These are phyloP conservation scores for Pleurotus tuoliensis DNA, from an alignment of 768 basidiomycete genomes.

Conservation along the genomic window DNA sequence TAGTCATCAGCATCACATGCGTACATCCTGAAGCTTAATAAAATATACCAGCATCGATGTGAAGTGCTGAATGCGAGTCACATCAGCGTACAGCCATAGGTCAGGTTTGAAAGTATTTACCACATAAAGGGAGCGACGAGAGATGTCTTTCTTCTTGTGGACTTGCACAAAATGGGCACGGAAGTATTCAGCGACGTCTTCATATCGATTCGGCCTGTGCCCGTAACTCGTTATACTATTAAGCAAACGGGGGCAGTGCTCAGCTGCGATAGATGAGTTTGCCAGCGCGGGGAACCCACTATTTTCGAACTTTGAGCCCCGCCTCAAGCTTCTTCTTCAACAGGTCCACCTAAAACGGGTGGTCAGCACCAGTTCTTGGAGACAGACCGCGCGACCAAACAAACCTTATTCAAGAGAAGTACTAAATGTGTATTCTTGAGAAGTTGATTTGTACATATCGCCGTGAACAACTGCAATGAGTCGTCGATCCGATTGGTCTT, in stretches of 20 bases:
- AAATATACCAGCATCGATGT: conserved; percentile 59
- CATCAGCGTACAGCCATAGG: neutral
- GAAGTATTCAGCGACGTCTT: conserved; percentile 72
- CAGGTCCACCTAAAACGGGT: conserved; percentile 54
- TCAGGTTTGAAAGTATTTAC: conserved; percentile 36
- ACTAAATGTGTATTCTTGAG: conserved; percentile 70
- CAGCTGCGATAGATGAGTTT: neutral
- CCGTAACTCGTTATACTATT: conserved; percentile 74
- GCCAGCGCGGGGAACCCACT: conserved; percentile 42
- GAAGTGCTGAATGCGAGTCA: conserved; percentile 46
- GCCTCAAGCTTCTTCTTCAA: conserved; percentile 66
- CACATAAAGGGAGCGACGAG: conserved; percentile 57
- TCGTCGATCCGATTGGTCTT: conserved; percentile 79
- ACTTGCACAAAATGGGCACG: conserved; percentile 80
- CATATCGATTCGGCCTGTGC: conserved; percentile 65
- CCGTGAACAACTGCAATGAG: conserved; percentile 73
- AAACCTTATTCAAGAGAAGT: conserved; percentile 76
- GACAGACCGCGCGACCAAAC: conserved; percentile 12
- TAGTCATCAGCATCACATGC: conserved; percentile 1
- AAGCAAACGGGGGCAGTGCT: neutral
- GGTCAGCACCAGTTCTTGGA: conserved; percentile 9
- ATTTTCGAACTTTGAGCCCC: conserved; percentile 69
- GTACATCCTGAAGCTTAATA: conserved; percentile 10
- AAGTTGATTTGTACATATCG: conserved; percentile 73
- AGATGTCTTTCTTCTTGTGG: conserved; percentile 61